Percentiles rank a stretch among this genome's conserved stretches.
These are phyloP conservation scores for Starmera quercuum DNA, from an alignment of 805 yeast species.

Conservation along the genomic window DNA sequence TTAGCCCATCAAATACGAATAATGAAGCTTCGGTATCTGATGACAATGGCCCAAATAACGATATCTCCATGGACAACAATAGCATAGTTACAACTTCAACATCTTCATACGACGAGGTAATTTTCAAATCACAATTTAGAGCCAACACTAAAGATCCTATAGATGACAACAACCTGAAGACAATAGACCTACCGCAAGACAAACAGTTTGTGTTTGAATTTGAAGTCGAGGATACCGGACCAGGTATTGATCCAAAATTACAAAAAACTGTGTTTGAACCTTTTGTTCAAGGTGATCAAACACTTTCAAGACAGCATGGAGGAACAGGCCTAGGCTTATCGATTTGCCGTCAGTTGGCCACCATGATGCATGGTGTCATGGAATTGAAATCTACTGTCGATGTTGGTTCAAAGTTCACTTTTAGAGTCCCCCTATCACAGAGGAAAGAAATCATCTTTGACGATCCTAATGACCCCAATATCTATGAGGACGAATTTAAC, in stretches of 20 bases:
- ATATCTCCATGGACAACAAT: constrained; percentile 6
- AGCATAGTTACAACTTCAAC: constrained; percentile 19
- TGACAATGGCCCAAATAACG: constrained; percentile 1
- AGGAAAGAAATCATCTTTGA: constrained; percentile 24
- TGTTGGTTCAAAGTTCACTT: constrained; percentile 75
- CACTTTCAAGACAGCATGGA: constrained; percentile 82
- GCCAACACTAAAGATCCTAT: constrained; percentile 13
- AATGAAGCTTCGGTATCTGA: neutral
- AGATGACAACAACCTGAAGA: constrained; percentile 14
- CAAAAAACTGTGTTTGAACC: constrained; percentile 91
- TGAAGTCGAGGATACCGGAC: constrained; percentile 84
- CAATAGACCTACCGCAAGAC: constrained; percentile 14
- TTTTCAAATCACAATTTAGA: constrained; percentile 35
- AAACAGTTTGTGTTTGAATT: constrained; percentile 43
- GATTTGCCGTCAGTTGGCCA: constrained; percentile 85
- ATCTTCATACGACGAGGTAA: constrained; percentile 33
- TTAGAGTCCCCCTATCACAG: constrained; percentile 71
- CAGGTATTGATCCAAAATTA: constrained; percentile 80
- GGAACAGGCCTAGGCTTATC: constrained; percentile 93
- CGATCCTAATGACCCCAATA: constrained; percentile 25
- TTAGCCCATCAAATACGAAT: neutral
- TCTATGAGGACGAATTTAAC: constrained; percentile 65
- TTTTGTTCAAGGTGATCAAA: constrained; percentile 95
- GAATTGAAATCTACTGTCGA: constrained; percentile 69
- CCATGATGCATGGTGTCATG: constrained; percentile 85